Evolutionary conservation across 2,329 filamentous ascomycete species (phyloP), one percentile per base, ranked within the genome.

Genomic region (Graphiopsis chlorocephala): DNA sequence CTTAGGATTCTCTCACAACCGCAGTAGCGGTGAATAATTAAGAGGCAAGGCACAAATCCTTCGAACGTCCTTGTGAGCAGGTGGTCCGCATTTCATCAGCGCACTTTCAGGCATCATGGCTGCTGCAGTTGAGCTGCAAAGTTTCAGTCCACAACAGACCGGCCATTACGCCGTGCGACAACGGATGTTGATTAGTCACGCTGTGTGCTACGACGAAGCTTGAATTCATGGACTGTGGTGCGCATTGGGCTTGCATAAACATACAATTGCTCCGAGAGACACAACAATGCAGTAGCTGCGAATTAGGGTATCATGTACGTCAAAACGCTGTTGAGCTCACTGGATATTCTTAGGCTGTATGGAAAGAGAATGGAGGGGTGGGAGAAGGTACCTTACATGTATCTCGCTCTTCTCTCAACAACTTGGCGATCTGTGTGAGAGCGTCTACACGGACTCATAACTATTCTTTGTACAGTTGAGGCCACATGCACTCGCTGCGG

Each of bases 91-190:
- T 15, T 62, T 55, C 60, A 62, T 50, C 23, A 20, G 38, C 38
- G 38, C 17, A 1, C 48, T 12, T 62, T 47, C 35, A 62, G 60
- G 60, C 48, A 55, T 53, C 23, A 45, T 53, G 23, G 33, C 45
- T 50, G 60, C 60, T 55, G 60, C 60, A 62, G 60, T 62, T 62
- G 60, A 62, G 60, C 48, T 62, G 60, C 48, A 62, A 25, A 52
- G 47, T 38, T 52, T 38, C 59, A 61, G 38, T 17, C 26, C 38
- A 23, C 38, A 23, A 23, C 8, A 28, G 35, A 33, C 42, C 59
- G 59, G 23, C 20, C 60, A 55, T 29, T 29, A 26, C 26, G 60
- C 25, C 25, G 60, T 45, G 26, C 60, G 23, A 61, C 47, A 29
- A 23, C 42, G 42, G 15, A 28, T 47, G 29, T 38, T 20, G 20